phyloP scores from a whole-genome alignment of 1,284 basidiomycete genomes.

The Schizophyllum amplum region DNA sequence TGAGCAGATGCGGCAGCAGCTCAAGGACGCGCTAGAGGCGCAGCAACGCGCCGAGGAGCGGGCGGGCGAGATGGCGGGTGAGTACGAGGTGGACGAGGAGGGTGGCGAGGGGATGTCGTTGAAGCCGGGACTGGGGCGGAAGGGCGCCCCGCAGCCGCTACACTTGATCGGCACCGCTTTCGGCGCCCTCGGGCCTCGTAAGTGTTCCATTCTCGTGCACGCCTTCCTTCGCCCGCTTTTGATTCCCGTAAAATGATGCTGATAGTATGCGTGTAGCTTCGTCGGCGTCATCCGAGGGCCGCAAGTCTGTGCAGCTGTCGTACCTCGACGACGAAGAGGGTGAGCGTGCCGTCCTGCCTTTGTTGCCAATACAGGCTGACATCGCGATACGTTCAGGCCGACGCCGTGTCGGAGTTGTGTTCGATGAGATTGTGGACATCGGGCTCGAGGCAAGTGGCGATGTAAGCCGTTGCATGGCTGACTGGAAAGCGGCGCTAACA shows the following conservation, averaged over 20 bases:
- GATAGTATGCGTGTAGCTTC: too few relatives aligned
- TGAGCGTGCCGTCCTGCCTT: slow-evolving; percentile 11
- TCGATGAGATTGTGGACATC: slow-evolving; percentile 66
- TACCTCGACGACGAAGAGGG: slow-evolving; percentile 10
- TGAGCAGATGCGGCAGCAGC: too few relatives aligned
- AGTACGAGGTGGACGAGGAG: slow-evolving; percentile 1
- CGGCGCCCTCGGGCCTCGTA: too few relatives aligned
- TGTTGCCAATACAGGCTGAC: slow-evolving; percentile 16
- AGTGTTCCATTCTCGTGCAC: too few relatives aligned
- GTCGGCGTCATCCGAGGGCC: not conserved
- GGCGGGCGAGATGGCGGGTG: not conserved
- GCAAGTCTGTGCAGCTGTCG: not conserved
- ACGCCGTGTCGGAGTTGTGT: slow-evolving; percentile 45
- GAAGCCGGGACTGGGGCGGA: too few relatives aligned
- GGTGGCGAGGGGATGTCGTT: not conserved
- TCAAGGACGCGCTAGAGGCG: too few relatives aligned
- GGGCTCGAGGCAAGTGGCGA: slow-evolving; percentile 47
- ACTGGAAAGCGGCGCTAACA: slow-evolving; percentile 5
- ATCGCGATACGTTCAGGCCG: slow-evolving; percentile 28
- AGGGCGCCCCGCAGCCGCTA: too few relatives aligned
- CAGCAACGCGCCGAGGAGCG: too few relatives aligned
- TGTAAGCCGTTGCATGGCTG: slow-evolving; percentile 25
- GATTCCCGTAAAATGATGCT: too few relatives aligned
- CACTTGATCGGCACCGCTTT: too few relatives aligned
- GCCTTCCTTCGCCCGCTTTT: too few relatives aligned